phyloP scores from a whole-genome alignment of 495 filamentous ascomycete genomes.

The Podospora tetraspora region DNA sequence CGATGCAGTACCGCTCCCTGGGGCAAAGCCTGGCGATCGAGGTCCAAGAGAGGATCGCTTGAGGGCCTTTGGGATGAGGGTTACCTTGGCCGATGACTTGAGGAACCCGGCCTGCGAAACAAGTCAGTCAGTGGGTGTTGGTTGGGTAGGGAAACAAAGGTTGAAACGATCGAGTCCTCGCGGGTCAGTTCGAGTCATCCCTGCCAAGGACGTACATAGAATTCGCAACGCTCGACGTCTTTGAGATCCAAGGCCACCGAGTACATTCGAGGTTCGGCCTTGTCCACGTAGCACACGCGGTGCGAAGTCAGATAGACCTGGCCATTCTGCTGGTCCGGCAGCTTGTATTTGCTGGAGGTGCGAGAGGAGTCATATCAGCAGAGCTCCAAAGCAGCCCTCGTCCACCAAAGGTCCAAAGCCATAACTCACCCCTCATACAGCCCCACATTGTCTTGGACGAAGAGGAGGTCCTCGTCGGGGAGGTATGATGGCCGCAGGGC shows the following conservation, averaged over 20 bases:
- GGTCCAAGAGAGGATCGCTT: conserved; percentile 51
- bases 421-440: conserved; percentile 86
- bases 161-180: background rate
- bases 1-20: conserved; percentile 36
- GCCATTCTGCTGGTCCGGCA: conserved; percentile 90
- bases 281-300: conserved; percentile 90
- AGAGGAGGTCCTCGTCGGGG: conserved; percentile 84
- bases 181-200: background rate
- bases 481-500: conserved; percentile 85
- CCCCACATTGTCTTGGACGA: conserved; percentile 95
- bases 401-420: background rate
- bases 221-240: conserved; percentile 84
- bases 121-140: conserved; percentile 3
- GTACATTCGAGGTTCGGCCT: conserved; percentile 76
- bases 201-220: conserved; percentile 56
- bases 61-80: conserved; percentile 68
- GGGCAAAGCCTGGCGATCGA: conserved; percentile 34
- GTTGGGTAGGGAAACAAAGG: conserved; percentile 18
- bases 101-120: conserved; percentile 75
- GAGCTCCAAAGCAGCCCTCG: background rate
- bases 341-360: conserved; percentile 74
- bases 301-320: conserved; percentile 95
- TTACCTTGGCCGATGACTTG: conserved; percentile 93
- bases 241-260: conserved; percentile 84
- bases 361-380: conserved; percentile 15